A percentile compares a stretch with the other conserved stretches of the same genome.
Evolutionary conservation across 1,284 basidiomycete species (phyloP).

Genomic region (Sphaerobolus stellatus): DNA sequence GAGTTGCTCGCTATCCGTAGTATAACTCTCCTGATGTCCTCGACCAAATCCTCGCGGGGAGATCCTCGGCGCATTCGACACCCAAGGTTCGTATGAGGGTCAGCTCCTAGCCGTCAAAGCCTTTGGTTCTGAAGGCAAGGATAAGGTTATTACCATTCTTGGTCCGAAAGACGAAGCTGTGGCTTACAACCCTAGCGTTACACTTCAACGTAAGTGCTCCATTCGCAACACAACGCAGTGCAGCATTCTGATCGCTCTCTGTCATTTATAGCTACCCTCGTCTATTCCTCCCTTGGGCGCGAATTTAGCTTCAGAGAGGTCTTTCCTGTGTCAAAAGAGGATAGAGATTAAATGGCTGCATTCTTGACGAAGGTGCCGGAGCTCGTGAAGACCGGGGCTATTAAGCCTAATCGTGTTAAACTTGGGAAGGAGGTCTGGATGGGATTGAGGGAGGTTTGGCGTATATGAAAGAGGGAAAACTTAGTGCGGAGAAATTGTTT

Average conservation of each 20-base stretch:
- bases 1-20: background rate
- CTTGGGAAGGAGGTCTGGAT: conserved; percentile 17
- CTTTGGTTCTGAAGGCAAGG: background rate
- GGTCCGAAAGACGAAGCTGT: background rate
- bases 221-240: too few species aligned
- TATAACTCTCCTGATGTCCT: conserved; percentile 26
- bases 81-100: background rate
- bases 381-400: conserved; percentile 16
- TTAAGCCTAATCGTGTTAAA: conserved; percentile 24
- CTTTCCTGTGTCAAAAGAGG: conserved; percentile 26
- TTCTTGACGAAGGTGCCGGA: conserved; percentile 19
- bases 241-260: too few species aligned
- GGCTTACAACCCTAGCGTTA: background rate
- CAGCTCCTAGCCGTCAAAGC: background rate
- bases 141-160: background rate
- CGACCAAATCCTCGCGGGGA: conserved; percentile 23
- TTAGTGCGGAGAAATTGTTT: conserved; percentile 19
- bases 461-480: conserved; percentile 20
- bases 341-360: conserved; percentile 22
- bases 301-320: conserved; percentile 17
- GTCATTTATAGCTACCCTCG: conserved; percentile 17
- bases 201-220: conserved; percentile 3
- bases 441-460: conserved; percentile 15
- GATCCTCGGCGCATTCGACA: conserved; percentile 25
- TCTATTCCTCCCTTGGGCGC: conserved; percentile 19